Base-by-base conservation (phyloP, 202 grass and related monocot genomes). In the Schoenoplectus tabernaemontani region DNA sequence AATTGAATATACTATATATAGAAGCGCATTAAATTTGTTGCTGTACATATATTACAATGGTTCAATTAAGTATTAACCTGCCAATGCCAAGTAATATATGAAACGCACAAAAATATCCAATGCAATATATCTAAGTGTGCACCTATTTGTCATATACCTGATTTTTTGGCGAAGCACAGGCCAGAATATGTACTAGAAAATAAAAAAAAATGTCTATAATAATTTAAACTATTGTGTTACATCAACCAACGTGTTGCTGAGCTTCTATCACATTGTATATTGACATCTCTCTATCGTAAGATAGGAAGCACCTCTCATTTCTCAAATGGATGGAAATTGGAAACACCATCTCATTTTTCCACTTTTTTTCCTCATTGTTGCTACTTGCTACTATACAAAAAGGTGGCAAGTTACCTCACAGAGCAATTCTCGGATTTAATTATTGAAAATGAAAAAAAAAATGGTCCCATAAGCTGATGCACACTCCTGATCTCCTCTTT, bases 271-370 rank as follows among this genome's bases (percentile, higher is more conserved):
- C 26, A 53, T 73, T 73, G 44, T 9, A 53, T 30, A 23, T 28
- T 44, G 19, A 3, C 64, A 51, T 22, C 24, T 72, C 68, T n/a
- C 51, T 56, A 15, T 81, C 76, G 58, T 72, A 85, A 88, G 91
- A 90, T 93, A 85, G 50, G 48, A 74, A 23, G 79, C 84, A 88
- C 65, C 91, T 81, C 87, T 93, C 91, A 93, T 41, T n/a, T 56
- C 4, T 37, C 2, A 37, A 13, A 9, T 19, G 64, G 78, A 81
- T 60, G 53, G 61, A 24, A 79, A 87, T 67, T n/a, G 16, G 17
- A 66, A 22, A 81, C 26, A 33, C 44, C 44, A 85, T 33, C 81
- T 83, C 63, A 78, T 90, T 79, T 77, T 86, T 86, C 79, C 48
- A 75, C 48, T n/a, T 72, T 80, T 61, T 76, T 60, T 68, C 70